Base-by-base conservation (phyloP, 2,329 filamentous ascomycete genomes). In the Colletotrichum phormii region DNA sequence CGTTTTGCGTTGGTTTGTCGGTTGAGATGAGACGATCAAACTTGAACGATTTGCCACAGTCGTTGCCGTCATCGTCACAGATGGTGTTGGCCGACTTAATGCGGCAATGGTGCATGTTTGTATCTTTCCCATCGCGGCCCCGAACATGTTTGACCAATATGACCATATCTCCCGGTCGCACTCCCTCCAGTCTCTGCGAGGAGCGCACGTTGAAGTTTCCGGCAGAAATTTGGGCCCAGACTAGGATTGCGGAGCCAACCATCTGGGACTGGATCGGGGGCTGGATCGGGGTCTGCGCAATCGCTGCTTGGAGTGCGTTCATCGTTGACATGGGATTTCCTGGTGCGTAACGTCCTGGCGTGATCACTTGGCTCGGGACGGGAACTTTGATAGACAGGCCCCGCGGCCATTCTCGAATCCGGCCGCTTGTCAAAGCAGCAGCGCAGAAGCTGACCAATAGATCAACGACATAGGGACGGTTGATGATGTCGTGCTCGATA, bases 371-470 rank as follows among this genome's bases (percentile, higher is more conserved):
- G 42, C 22, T 35, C 13, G 58, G 37, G 12, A 66, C 12, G 13
- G 81, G 79, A 11, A 81, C 80, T 61, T 79, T 82, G n/a, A 86
- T 76, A 2, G 76, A 77, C 15, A 87, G 77, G 0, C 87, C 86
- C 0, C 76, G 74, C 0, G 87, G 88, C 64, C 86, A 84, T 49
- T 86, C 81, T 7, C 86, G 84, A 26, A 87, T 80, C 1, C 75
- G 80, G 42, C 80, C 81, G 13, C 61, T 74, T 11, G 71, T 70
- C 6, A 91, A 85, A 59, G 90, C 89, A 13, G 84, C 79, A 78
- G 95, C 97, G 80, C 94, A 95, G 79, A 98, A 94, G 80, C 91
- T 95, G 59, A 97, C 83, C 0, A 98, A 87, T 2, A 98, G 86
- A 79, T 98, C 95, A 13, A 97, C 93, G 0, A 97, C 94, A 68